Conservation (phyloP, 2,329 filamentous ascomycete genomes). For the Paramyrothecium sp. region DNA sequence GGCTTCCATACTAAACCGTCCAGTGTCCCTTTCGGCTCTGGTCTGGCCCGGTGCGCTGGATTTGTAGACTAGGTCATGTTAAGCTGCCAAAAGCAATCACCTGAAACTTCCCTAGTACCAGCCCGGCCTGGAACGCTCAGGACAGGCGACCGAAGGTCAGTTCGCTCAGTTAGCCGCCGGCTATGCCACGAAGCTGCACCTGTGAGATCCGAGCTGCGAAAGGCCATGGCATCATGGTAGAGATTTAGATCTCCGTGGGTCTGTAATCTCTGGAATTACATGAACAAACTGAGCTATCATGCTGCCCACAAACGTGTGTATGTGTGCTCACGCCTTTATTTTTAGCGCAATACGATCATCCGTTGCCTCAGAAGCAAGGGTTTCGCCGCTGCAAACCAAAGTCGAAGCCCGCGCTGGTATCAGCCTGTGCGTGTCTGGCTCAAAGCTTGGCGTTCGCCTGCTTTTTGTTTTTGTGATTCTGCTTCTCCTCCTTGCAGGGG, state of each 20-base stretch:
- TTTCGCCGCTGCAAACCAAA: too few species aligned
- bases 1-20: background rate
- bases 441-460: background rate
- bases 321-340: too few species aligned
- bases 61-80: background rate
- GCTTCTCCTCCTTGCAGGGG: background rate
- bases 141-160: background rate
- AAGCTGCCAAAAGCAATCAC: background rate
- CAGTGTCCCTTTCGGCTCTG: background rate
- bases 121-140: background rate
- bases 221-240: background rate
- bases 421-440: too few species aligned
- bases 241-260: background rate
- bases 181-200: too few species aligned
- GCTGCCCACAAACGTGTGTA: background rate
- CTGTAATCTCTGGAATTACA: background rate
- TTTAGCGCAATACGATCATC: too few species aligned
- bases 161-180: background rate
- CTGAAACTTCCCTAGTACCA: background rate
- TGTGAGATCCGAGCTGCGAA: too few species aligned
- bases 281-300: background rate
- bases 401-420: too few species aligned
- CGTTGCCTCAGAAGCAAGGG: too few species aligned
- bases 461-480: background rate
- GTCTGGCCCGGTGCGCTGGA: background rate